Conservation (phyloP, 2,329 filamentous ascomycete species). For the Emericellopsis atlantica region DNA sequence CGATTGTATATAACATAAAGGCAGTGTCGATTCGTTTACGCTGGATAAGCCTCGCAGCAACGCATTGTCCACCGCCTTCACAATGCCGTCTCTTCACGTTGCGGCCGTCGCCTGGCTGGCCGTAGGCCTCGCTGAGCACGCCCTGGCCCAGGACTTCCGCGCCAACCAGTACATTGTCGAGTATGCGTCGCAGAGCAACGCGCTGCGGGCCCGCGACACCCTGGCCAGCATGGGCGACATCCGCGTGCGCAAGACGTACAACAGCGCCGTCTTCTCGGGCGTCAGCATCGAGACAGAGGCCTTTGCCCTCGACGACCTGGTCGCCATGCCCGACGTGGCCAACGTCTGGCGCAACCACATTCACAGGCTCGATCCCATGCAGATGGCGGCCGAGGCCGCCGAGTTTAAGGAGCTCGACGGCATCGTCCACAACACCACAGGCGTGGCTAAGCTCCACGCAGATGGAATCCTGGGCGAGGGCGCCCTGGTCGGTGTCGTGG, state of each 20-base stretch:
- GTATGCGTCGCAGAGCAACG: conserved; percentile 1
- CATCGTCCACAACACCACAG: conserved; percentile 10
- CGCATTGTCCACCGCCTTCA: neutral
- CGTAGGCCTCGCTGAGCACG: conserved; percentile 1
- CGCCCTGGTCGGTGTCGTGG: conserved; percentile 12
- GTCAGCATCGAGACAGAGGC: conserved; percentile 8
- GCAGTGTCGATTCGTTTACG: too few relatives aligned
- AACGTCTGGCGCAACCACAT: conserved; percentile 9
- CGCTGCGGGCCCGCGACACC: neutral
- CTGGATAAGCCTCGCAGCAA: too few relatives aligned
- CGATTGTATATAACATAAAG: too few relatives aligned
- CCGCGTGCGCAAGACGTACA: conserved; percentile 4
- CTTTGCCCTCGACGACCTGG: conserved; percentile 7
- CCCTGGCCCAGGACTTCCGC: conserved; percentile 1
- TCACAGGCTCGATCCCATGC: conserved; percentile 1
- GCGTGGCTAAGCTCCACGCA: conserved; percentile 11
- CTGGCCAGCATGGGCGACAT: conserved; percentile 1
- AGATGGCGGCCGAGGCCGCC: neutral
- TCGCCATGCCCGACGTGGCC: conserved; percentile 7
- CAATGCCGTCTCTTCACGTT: neutral
- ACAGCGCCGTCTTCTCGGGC: conserved; percentile 10
- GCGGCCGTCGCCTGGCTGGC: conserved; percentile 2
- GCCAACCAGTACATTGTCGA: conserved; percentile 3
- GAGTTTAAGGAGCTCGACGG: conserved; percentile 5
- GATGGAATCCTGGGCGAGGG: conserved; percentile 10